Conservation (phyloP, 768 basidiomycete species). For the Lactarius vividus region DNA sequence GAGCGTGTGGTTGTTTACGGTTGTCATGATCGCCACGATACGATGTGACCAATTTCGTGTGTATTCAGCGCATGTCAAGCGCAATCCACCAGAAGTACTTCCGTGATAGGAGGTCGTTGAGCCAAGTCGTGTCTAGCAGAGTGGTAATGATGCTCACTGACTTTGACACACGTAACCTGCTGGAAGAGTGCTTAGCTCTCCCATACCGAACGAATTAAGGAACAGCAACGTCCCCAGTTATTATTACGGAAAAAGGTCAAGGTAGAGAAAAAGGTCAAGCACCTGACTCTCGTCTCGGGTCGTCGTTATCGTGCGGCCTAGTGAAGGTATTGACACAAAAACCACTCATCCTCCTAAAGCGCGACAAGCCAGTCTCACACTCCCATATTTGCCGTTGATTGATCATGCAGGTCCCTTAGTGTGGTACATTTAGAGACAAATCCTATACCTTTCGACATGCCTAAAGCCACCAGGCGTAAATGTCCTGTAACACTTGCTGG, state of each 20-base stretch:
- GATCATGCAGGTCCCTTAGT: not conserved
- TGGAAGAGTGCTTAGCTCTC: constrained; percentile 89
- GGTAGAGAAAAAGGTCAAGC: too few species aligned
- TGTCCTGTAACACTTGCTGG: constrained; percentile 40
- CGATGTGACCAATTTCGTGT: constrained; percentile 32
- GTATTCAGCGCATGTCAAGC: not conserved
- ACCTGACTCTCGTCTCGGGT: too few species aligned
- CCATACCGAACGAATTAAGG: constrained; percentile 93
- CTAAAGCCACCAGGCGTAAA: constrained; percentile 45
- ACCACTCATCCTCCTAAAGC: not conserved
- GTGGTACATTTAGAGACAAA: not conserved
- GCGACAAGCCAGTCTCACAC: not conserved
- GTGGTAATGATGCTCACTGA: constrained; percentile 40
- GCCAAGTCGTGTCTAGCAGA: constrained; percentile 60
- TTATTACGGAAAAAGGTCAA: too few species aligned
- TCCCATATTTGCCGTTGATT: not conserved
- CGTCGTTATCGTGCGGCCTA: too few species aligned
- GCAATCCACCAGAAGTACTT: constrained; percentile 74
- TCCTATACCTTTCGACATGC: constrained; percentile 34
- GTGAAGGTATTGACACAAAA: not conserved
- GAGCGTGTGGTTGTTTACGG: constrained; percentile 82
- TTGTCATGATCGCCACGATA: constrained; percentile 81
- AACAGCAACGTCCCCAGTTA: constrained; percentile 89
- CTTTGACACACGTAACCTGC: constrained; percentile 84
- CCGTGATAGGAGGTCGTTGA: constrained; percentile 70